A percentile compares a stretch with the other conserved stretches of the same genome.
These are phyloP conservation scores for Neofusicoccum cordaticola DNA, from an alignment of 2,329 filamentous ascomycete genomes.

Conservation along the genomic window DNA sequence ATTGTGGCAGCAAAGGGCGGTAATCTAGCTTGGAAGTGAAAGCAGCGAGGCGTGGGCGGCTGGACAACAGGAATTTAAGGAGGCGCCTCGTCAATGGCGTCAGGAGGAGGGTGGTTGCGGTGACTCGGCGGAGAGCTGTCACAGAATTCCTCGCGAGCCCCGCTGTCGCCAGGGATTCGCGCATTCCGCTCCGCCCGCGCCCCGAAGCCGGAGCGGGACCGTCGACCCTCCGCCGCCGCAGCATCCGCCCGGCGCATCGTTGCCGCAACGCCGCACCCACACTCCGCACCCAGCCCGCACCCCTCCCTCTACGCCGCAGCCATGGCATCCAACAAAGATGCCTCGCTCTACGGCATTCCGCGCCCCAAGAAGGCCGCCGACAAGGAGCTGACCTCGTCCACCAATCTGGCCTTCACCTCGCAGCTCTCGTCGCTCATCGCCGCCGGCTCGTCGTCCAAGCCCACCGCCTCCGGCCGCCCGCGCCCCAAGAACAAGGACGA, in stretches of 20 bases:
- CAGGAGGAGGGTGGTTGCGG: constrained; percentile 4
- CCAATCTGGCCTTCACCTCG: constrained; percentile 79
- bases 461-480: constrained; percentile 48
- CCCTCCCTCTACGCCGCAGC: not conserved
- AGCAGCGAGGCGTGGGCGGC: not conserved
- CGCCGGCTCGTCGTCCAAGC: constrained; percentile 44
- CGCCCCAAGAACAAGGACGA: constrained; percentile 62
- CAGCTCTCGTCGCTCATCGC: constrained; percentile 81
- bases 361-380: constrained; percentile 62
- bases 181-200: not conserved
- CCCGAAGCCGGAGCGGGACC: not conserved
- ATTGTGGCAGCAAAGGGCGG: constrained; percentile 28
- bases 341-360: constrained; percentile 73
- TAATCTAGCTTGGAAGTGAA: not conserved
- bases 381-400: constrained; percentile 67
- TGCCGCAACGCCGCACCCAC: not conserved
- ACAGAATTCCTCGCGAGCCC: constrained; percentile 10
- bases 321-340: constrained; percentile 46
- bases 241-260: not conserved
- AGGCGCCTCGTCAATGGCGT: constrained; percentile 6
- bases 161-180: constrained; percentile 5
- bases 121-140: constrained; percentile 7
- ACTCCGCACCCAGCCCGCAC: not conserved
- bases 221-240: not conserved
- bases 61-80: not conserved